Conservation (phyloP, 2,329 filamentous ascomycete species). For the Penicillium sclerotiorum region DNA sequence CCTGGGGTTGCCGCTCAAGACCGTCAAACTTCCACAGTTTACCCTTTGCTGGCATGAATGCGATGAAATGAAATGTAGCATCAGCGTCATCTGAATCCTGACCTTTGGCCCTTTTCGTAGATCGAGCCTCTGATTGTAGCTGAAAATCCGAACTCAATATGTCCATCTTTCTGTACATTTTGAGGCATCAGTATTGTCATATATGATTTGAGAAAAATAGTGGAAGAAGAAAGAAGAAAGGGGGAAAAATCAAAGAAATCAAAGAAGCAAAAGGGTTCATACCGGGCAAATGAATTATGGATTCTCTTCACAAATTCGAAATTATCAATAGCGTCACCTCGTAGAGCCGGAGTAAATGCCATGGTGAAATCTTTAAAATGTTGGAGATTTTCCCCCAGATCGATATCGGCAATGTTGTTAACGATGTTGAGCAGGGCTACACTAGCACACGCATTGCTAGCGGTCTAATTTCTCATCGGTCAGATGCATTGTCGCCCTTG, state of each 20-base stretch:
- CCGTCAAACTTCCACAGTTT: slow-evolving; percentile 89
- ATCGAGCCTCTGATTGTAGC: slow-evolving; percentile 53
- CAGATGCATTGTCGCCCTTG: neutral
- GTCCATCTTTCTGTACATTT: slow-evolving; percentile 69
- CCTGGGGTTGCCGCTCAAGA: slow-evolving; percentile 70
- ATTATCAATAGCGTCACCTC: slow-evolving; percentile 73
- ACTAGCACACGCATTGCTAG: slow-evolving; percentile 85
- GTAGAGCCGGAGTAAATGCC: slow-evolving; percentile 68
- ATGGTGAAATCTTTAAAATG: slow-evolving; percentile 74
- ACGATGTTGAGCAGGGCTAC: slow-evolving; percentile 90
- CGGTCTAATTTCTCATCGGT: slow-evolving; percentile 59
- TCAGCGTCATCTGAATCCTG: slow-evolving; percentile 56
- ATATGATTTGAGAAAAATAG: no score
- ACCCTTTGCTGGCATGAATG: slow-evolving; percentile 76
- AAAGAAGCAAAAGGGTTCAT: slow-evolving; percentile 24
- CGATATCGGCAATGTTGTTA: slow-evolving; percentile 72
- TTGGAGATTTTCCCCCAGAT: slow-evolving; percentile 70
- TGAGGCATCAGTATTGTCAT: neutral
- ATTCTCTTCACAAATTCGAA: slow-evolving; percentile 76
- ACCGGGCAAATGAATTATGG: slow-evolving; percentile 86
- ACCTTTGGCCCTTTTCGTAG: slow-evolving; percentile 40
- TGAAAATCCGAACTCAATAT: slow-evolving; percentile 71
- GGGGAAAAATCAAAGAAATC: neutral
- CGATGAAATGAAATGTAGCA: slow-evolving; percentile 83
- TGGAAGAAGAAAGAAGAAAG: neutral